Evolutionary conservation across 169 alveolate species (phyloP).

Genomic region (Cryptosporidium canis): DNA sequence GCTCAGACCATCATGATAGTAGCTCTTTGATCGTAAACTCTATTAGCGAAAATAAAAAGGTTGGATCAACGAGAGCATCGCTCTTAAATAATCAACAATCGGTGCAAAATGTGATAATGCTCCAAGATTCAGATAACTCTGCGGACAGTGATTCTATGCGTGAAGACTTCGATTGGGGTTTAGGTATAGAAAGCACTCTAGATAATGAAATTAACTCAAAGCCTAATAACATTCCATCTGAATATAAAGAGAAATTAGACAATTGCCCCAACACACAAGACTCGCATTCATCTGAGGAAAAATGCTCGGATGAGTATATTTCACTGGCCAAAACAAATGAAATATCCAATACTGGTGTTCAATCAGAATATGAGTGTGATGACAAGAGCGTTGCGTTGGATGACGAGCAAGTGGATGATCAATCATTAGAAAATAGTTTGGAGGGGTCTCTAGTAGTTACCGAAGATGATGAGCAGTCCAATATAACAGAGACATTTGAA

Average conservation of each 20-base stretch:
- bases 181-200: background rate
- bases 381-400: background rate
- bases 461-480: background rate
- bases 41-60: background rate
- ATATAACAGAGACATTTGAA: background rate
- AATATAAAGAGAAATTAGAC: background rate
- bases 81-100: background rate
- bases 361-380: background rate
- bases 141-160: background rate
- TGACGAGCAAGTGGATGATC: background rate
- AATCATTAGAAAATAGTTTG: background rate
- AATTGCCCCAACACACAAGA: background rate
- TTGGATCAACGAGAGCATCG: background rate
- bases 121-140: conserved; percentile 8
- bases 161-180: conserved; percentile 10
- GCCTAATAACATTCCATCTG: background rate
- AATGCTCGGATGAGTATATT: background rate
- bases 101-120: background rate
- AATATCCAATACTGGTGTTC: background rate
- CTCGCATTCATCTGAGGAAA: background rate
- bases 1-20: background rate
- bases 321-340: background rate
- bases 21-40: background rate
- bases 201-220: background rate
- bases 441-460: background rate